A percentile compares a stretch with the other conserved stretches of the same genome.
Evolutionary conservation across 2,329 filamentous ascomycete species (phyloP).

Genomic region (Stagonosporopsis tanaceti): DNA sequence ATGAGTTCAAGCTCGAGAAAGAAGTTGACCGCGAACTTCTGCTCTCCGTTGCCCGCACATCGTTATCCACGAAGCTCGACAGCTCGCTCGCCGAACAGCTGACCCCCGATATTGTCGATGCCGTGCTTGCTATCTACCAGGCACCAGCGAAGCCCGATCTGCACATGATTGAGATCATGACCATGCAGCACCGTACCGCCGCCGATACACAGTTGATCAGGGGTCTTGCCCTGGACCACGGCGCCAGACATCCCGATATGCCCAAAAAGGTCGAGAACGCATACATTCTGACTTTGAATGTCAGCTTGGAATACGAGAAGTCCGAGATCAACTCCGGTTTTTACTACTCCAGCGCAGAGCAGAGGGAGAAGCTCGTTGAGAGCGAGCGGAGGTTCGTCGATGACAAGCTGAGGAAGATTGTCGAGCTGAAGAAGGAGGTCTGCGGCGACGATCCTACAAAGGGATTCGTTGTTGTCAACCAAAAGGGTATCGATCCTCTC

Average conservation of each 20-base stretch:
- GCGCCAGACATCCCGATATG: slow-evolving; percentile 97
- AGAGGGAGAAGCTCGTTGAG: slow-evolving; percentile 97
- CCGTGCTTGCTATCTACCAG: slow-evolving; percentile 92
- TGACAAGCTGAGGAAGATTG: slow-evolving; percentile 95
- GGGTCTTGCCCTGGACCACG: slow-evolving; percentile 92
- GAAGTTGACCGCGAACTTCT: slow-evolving; percentile 94
- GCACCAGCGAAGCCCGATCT: slow-evolving; percentile 90
- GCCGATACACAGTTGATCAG: slow-evolving; percentile 96
- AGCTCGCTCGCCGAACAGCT: slow-evolving; percentile 86
- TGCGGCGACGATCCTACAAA: slow-evolving; percentile 94
- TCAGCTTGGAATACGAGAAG: slow-evolving; percentile 98
- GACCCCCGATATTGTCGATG: slow-evolving; percentile 94
- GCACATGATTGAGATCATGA: slow-evolving; percentile 99
- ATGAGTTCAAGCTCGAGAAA: slow-evolving; percentile 87
- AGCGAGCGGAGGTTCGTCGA: slow-evolving; percentile 96
- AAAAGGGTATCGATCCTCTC: slow-evolving; percentile 97
- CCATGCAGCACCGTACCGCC: slow-evolving; percentile 97
- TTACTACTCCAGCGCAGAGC: slow-evolving; percentile 97
- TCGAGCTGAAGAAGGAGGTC: slow-evolving; percentile 96
- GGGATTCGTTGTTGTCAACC: slow-evolving; percentile 97
- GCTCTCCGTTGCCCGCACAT: slow-evolving; percentile 90
- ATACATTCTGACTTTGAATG: slow-evolving; percentile 92
- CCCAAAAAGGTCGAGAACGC: slow-evolving; percentile 95
- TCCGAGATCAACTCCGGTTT: slow-evolving; percentile 99
- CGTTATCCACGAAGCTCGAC: slow-evolving; percentile 94